Base-by-base conservation (phyloP, 1,139 yeast genomes). In the Suhomyces terraborum region DNA sequence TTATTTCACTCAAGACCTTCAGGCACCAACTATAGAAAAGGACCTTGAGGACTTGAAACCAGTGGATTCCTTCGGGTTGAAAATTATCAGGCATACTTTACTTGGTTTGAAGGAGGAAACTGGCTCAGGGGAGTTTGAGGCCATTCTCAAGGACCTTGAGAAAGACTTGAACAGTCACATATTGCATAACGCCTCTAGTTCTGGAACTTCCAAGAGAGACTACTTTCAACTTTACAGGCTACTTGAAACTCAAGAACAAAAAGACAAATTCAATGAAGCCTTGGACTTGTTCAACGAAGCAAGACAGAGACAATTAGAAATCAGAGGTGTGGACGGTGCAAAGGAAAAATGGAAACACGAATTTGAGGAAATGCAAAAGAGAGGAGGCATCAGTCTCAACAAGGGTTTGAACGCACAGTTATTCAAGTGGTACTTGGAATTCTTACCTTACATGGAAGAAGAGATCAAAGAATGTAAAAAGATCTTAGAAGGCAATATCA, bases 311-410 rank as follows among this genome's bases (percentile, higher is more conserved):
- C 76, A 77, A 35, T 62, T 93, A 32, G 98, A 93, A 59, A 73
- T 81, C 24, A 75, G 85, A 45, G 94, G 95, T 4, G 73, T 85
- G 8, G 93, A 86, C 52, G 93, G 93, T 3, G 96, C 98, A 0
- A 80, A 77, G 48, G 88, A 83, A 55, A 84, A 86, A 59, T 93
- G 98, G 98, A 83, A 80, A 56, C 84, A 82, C 53, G 93, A 84
- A 50, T 84, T 79, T 54, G 94, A 88, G 53, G 83, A 79, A 44
- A 72, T 84, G 60, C 78, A 77, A 46, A 77, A 74, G 36, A 71
- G 84, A 52, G 89, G 91, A n/a, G 78, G 72, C 7, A 49, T 80
- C 32, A 63, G 80, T 19, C 65, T 82, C 35, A 74, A 79, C 40
- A 77, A 79, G 46, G 75, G 80, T 5, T 67, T 91, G 38, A 89